phyloP scores from a whole-genome alignment of 2,329 filamentous ascomycete species.

The Cladosporium austrohemisphaericum region DNA sequence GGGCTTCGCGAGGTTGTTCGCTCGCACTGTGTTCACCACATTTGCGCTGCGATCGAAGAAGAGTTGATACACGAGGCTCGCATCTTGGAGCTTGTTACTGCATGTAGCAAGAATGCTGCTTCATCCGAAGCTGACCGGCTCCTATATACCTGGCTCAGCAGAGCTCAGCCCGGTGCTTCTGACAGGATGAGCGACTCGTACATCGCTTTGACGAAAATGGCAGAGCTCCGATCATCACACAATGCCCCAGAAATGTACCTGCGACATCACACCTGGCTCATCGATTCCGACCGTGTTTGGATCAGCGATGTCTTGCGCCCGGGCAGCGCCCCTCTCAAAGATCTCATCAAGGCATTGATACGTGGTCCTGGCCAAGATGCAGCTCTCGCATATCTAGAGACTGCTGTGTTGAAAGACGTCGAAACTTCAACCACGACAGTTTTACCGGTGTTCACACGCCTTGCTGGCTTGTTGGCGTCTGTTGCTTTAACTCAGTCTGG shows the following conservation, averaged over 20 bases:
- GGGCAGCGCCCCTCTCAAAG: neutral
- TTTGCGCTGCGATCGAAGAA: slow-evolving; percentile 37
- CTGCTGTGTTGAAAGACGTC: neutral
- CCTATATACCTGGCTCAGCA: neutral
- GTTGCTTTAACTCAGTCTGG: neutral
- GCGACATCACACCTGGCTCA: neutral
- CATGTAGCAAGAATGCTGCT: slow-evolving; percentile 12
- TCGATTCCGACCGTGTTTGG: neutral
- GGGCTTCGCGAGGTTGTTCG: slow-evolving; percentile 40
- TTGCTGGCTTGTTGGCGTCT: slow-evolving; percentile 1
- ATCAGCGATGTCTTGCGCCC: neutral
- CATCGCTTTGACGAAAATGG: neutral
- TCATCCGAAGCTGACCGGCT: slow-evolving; percentile 8
- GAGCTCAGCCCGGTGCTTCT: neutral
- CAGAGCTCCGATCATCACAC: slow-evolving; percentile 2
- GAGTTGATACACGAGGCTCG: slow-evolving; percentile 24
- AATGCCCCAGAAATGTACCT: neutral
- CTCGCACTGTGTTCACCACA: slow-evolving; percentile 38
- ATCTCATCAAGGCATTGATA: slow-evolving; percentile 10
- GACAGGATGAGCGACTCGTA: neutral
- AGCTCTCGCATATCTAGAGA: slow-evolving; percentile 6
- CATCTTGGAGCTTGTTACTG: slow-evolving; percentile 13
- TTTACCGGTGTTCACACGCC: slow-evolving; percentile 1
- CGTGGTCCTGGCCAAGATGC: slow-evolving; percentile 3
- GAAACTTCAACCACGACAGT: neutral